Conservation (phyloP, 768 basidiomycete genomes). For the Pleurotus giganteus region DNA sequence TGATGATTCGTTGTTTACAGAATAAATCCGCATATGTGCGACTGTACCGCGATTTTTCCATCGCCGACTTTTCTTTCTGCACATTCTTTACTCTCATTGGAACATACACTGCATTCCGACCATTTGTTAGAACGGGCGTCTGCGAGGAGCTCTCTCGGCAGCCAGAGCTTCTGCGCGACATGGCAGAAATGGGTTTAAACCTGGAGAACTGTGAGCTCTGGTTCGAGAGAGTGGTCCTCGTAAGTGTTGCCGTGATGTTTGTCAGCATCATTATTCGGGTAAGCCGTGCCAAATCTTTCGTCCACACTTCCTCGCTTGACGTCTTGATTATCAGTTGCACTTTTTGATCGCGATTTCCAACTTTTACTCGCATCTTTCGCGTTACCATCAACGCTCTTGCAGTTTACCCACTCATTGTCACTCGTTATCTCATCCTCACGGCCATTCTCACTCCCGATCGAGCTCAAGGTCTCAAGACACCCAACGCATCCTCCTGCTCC, state of each 20-base stretch:
- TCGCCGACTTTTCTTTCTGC: conserved; percentile 75
- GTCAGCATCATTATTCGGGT: conserved; percentile 68
- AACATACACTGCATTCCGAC: conserved; percentile 57
- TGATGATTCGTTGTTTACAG: conserved; percentile 32
- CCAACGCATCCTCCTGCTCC: conserved; percentile 67
- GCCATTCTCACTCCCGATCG: conserved; percentile 12
- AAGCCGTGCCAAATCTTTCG: conserved; percentile 24
- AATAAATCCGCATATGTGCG: conserved; percentile 63
- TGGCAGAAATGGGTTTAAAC: conserved; percentile 70
- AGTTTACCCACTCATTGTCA: conserved; percentile 16
- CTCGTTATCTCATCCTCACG: conserved; percentile 19
- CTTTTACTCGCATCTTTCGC: conserved; percentile 55
- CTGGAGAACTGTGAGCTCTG: conserved; percentile 81
- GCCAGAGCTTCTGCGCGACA: conserved; percentile 68
- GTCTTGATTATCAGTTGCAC: conserved; percentile 50
- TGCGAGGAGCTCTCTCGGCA: conserved; percentile 78
- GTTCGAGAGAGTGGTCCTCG: conserved; percentile 66
- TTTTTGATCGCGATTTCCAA: conserved; percentile 72
- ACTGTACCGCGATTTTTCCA: conserved; percentile 80
- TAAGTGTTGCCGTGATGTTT: conserved; percentile 54
- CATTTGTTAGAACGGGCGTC: conserved; percentile 52
- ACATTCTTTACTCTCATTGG: conserved; percentile 54
- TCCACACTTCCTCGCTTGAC: conserved; percentile 5
- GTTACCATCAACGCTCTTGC: conserved; percentile 29
- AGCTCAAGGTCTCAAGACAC: conserved; percentile 16